These are phyloP conservation scores for Cordia subcordata DNA, from an alignment of 257 asterid species.

Conservation along the genomic window DNA sequence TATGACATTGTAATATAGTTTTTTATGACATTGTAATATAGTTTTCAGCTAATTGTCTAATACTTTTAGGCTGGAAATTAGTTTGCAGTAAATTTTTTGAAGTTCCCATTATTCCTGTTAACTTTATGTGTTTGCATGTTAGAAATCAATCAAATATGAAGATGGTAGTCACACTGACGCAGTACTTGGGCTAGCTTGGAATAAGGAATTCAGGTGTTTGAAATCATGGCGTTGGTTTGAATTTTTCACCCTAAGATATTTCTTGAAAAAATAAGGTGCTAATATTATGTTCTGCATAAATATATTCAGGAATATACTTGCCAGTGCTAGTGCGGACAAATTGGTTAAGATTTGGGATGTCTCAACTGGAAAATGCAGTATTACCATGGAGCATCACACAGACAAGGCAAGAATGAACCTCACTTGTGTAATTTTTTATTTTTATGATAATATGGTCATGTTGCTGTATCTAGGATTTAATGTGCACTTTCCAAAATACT, in stretches of 20 bases:
- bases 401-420: slow-evolving; percentile 61
- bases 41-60: too few species aligned
- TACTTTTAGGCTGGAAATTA: too few species aligned
- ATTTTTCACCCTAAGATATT: neutral
- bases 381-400: slow-evolving; percentile 75
- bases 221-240: slow-evolving; percentile 4
- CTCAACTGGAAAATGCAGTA: slow-evolving; percentile 60
- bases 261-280: neutral
- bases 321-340: slow-evolving; percentile 93
- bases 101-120: neutral
- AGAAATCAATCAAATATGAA: slow-evolving; percentile 72
- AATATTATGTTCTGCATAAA: slow-evolving; percentile 5
- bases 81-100: too few species aligned
- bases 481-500: too few species aligned
- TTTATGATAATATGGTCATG: neutral
- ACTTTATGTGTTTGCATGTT: slow-evolving; percentile 10
- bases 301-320: slow-evolving; percentile 68
- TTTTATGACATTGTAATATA: too few species aligned
- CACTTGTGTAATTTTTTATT: neutral
- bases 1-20: too few species aligned
- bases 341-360: slow-evolving; percentile 87
- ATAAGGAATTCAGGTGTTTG: slow-evolving; percentile 71
- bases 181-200: slow-evolving; percentile 96
- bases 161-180: slow-evolving; percentile 84
- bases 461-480: too few species aligned